phyloP scores from a whole-genome alignment of 768 basidiomycete genomes.

The Ephemerocybe angulata region DNA sequence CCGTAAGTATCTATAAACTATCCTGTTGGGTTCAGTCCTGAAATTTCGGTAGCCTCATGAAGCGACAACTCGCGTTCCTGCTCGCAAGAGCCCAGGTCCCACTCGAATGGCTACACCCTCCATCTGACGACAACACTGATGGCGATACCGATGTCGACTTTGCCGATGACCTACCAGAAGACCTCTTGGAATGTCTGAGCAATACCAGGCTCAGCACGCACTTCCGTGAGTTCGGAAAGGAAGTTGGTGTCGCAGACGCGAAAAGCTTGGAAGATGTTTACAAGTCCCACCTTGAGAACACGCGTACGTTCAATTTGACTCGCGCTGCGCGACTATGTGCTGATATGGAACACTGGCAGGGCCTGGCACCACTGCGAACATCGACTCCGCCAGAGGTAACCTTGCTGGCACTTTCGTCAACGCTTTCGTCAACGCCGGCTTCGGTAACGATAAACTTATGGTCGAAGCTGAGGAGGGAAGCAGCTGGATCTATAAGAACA shows the following conservation, averaged over 20 bases:
- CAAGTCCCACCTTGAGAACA: slow-evolving; percentile 92
- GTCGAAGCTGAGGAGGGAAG: slow-evolving; percentile 93
- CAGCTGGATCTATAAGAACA: slow-evolving; percentile 99
- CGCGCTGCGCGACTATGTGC: not conserved
- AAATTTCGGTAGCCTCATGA: slow-evolving; percentile 63
- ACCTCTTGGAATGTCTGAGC: slow-evolving; percentile 80
- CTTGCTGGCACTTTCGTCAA: slow-evolving; percentile 97
- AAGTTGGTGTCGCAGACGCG: slow-evolving; percentile 84
- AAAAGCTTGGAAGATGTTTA: slow-evolving; percentile 96
- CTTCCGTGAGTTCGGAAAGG: slow-evolving; percentile 91
- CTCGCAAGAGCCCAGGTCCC: slow-evolving; percentile 91
- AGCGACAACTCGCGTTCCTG: slow-evolving; percentile 89
- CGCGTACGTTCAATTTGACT: slow-evolving; percentile 48
- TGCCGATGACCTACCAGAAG: slow-evolving; percentile 68
- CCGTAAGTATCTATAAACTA: slow-evolving; percentile 47
- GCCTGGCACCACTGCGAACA: slow-evolving; percentile 63
- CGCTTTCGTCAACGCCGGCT: slow-evolving; percentile 97
- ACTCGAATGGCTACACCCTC: slow-evolving; percentile 78
- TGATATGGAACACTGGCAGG: slow-evolving; percentile 34
- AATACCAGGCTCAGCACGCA: slow-evolving; percentile 79
- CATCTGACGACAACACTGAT: slow-evolving; percentile 46
- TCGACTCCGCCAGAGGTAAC: slow-evolving; percentile 93
- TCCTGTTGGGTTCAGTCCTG: not conserved
- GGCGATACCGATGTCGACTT: slow-evolving; percentile 53
- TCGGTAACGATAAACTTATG: slow-evolving; percentile 98